A percentile compares a stretch with the other conserved stretches of the same genome.
Evolutionary conservation across 2,329 filamentous ascomycete species (phyloP).

Genomic region (Chalaropsis thielavioides): DNA sequence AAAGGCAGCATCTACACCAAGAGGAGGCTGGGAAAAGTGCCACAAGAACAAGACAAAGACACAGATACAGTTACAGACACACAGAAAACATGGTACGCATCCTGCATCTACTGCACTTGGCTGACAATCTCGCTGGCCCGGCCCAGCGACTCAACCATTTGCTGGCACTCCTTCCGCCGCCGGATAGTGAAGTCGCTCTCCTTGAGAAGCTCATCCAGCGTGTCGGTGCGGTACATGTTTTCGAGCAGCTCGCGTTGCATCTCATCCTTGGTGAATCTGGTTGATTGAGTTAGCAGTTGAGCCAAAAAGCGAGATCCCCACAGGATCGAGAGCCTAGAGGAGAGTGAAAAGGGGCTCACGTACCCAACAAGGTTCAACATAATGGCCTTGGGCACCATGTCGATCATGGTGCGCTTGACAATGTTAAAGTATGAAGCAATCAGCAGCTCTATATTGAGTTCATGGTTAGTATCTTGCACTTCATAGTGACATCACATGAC

Average conservation of each 20-base stretch:
- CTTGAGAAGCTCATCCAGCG: conserved; percentile 87
- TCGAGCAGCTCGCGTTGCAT: conserved; percentile 96
- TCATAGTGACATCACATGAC: not conserved
- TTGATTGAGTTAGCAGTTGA: not conserved
- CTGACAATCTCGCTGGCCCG: conserved; percentile 94
- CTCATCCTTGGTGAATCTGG: conserved; percentile 84
- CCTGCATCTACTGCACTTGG: conserved; percentile 43
- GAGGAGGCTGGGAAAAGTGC: not conserved
- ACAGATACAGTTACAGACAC: not conserved
- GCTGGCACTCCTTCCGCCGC: conserved; percentile 92
- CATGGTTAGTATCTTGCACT: conserved; percentile 5
- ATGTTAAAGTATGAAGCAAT: conserved; percentile 98
- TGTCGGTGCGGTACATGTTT: conserved; percentile 88
- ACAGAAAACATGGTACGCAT: not conserved
- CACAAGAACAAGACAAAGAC: not conserved
- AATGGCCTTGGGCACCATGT: conserved; percentile 99
- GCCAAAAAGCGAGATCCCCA: not conserved
- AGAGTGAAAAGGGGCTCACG: conserved; percentile 28
- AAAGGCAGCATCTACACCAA: not conserved
- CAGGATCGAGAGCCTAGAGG: not conserved
- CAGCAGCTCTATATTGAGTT: conserved; percentile 53
- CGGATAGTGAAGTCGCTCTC: conserved; percentile 95
- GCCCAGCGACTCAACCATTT: conserved; percentile 90
- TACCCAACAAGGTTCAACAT: conserved; percentile 95
- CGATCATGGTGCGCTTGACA: conserved; percentile 94